Evolutionary conservation across 345 rosid species (phyloP), one percentile per base, ranked within the genome.

Genomic region (Streptanthus diversifolius): DNA sequence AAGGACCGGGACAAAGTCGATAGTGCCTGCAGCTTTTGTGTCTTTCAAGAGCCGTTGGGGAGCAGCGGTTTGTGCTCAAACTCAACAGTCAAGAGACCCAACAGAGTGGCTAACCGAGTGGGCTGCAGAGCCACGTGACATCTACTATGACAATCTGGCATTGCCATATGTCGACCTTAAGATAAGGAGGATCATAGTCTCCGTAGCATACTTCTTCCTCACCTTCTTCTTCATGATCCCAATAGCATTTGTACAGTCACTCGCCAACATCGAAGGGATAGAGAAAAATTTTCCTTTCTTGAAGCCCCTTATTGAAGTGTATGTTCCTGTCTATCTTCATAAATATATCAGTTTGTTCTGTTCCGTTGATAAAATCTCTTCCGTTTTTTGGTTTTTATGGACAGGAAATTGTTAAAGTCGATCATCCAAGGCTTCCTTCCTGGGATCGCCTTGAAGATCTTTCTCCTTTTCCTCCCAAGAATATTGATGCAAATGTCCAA

Each of bases 201-300:
- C 78, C 8, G 82, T 87, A 6, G 90, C 89, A 3, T 89, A 85
- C 81, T 93, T 93, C 85, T 91, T 91, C 75, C 96, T 93, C 30
- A 87, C 97, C 39, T 91, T 93, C 85, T 93, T 89, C 81, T 93
- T 93, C 91, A 86, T 93, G 97, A 88, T 93, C 58, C 98, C 98
- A 10, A 93, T 93, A 36, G 91, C 95, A 17, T 73, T 88, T 33
- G 97, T 93, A 6, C 98, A 93, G 71, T 93, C 98, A 63, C 88
- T 93, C 1, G 98, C 98, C 25, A 93, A 93, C 72, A 89, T 93
- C 2, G 98, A 88, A 69, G 96, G 88, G 18, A 93, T 93, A 66
- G 98, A 93, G 85, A 89, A 91, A 80, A 84, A 91, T 0, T 48
- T 88, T 24, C 98, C 98, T 56, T 89, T 91, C 81, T 84, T 93